Evolutionary conservation across 768 basidiomycete genomes (phyloP), one percentile per base, ranked within the genome.

Genomic region (Kwoniella dejecticola): DNA sequence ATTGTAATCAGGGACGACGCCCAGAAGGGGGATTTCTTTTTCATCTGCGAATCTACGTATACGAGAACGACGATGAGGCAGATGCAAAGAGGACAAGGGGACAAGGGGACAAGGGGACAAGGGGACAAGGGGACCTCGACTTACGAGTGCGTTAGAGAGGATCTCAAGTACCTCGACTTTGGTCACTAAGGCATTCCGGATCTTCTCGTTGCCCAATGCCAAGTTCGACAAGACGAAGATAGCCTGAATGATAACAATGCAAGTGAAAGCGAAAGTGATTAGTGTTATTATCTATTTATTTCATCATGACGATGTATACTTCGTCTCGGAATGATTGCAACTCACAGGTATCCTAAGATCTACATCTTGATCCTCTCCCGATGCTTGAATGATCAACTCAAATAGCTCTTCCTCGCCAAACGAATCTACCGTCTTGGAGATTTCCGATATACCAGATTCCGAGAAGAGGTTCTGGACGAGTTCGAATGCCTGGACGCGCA

Each of bases 401-500:
- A 75, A 40, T 13, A 72, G 55, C 1, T 48, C 57, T 12, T 30
- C 40, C 41, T 69, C 71, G 11, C 71, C 74, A 10, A 71, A 40
- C 1, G 12, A 24, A 3, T 75, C 74, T 8, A 65, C 52, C 2
- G 60, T 60, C 13, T 64, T 53, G 21, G 40, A 41, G 19, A 75
- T 66, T 38, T 75, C 74, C 19, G 63, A 13, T 0, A 64, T 31
- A 27, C 62, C 52, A 4, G 63, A 61, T 26, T 75, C 71, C 7
- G 74, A 71, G 13, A 75, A 40, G 4, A 75, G 33, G 53, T 75
- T 75, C 40, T 70, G 74, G 6, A 52, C 19, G 33, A 75, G 67
- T 31, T 63, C 62, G 11, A 72, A 57, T 23, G 67, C 71, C 50
- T 75, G 71, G 7, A 64, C 46, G 3, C 74, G 62, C 0, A 75